Evolutionary conservation across 2,329 filamentous ascomycete genomes (phyloP).

Genomic region (Keithomyces neogunnii): DNA sequence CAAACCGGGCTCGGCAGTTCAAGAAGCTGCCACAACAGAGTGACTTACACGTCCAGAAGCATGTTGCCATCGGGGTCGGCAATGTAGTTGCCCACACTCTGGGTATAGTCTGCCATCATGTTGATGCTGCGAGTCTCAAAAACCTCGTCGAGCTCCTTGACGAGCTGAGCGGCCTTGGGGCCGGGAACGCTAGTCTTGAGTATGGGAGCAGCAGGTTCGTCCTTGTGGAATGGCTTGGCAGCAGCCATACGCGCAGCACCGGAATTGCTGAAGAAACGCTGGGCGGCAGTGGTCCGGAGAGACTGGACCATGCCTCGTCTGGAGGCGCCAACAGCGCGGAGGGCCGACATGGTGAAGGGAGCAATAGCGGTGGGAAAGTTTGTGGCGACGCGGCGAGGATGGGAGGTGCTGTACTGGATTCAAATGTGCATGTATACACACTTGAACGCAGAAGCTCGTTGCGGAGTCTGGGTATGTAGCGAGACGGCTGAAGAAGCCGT

Average conservation of each 20-base stretch:
- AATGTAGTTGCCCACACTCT: constrained; percentile 75
- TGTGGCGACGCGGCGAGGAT: background rate
- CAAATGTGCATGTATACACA: background rate
- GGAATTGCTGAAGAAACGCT: constrained; percentile 8
- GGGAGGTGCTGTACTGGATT: background rate
- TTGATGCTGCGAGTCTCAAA: constrained; percentile 84
- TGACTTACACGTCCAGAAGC: constrained; percentile 59
- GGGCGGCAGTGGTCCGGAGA: constrained; percentile 3
- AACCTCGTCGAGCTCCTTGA: constrained; percentile 64
- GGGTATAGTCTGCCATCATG: constrained; percentile 69
- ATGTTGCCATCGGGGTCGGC: constrained; percentile 63
- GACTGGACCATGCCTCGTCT: constrained; percentile 3
- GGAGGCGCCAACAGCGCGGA: constrained; percentile 9
- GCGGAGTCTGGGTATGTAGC: background rate
- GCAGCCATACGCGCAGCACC: constrained; percentile 18
- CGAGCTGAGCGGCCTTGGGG: constrained; percentile 60
- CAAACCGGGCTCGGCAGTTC: background rate
- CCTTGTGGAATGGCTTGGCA: constrained; percentile 31
- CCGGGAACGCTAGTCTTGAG: constrained; percentile 63
- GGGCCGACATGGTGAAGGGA: constrained; percentile 8
- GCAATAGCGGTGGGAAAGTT: background rate
- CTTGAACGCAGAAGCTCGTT: background rate
- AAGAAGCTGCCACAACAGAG: background rate
- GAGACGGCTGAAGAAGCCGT: background rate
- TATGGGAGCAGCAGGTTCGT: constrained; percentile 43